These are phyloP conservation scores for Candida arabinofermentans DNA, from an alignment of 805 yeast genomes.

Conservation along the genomic window DNA sequence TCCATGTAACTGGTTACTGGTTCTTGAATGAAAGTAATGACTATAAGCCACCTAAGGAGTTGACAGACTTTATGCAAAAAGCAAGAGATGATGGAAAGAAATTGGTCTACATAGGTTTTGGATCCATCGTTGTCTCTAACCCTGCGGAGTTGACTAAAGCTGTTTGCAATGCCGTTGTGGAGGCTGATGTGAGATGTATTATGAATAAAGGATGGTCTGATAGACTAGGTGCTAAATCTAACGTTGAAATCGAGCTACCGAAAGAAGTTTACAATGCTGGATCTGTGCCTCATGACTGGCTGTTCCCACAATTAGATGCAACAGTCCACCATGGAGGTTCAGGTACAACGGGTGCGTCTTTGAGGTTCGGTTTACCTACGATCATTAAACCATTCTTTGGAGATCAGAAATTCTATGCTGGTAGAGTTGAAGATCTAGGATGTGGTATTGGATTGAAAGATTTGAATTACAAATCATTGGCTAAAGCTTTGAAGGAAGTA, in stretches of 20 bases:
- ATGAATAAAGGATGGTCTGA: conserved; percentile 96
- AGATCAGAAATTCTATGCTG: conserved; percentile 90
- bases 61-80: conserved; percentile 53
- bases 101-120: conserved; percentile 90
- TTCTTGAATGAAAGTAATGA: conserved; percentile 54
- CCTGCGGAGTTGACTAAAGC: conserved; percentile 76
- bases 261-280: conserved; percentile 66
- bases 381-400: conserved; percentile 94
- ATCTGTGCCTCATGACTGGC: conserved; percentile 88
- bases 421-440: conserved; percentile 83
- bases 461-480: conserved; percentile 57
- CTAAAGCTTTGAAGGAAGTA: conserved; percentile 66
- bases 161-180: conserved; percentile 70
- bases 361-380: conserved; percentile 84
- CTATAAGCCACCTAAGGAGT: conserved; percentile 57
- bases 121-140: conserved; percentile 87
- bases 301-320: conserved; percentile 83
- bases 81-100: conserved; percentile 64
- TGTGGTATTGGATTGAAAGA: conserved; percentile 72
- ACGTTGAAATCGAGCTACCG: conserved; percentile 52
- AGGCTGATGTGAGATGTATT: conserved; percentile 81
- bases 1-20: conserved; percentile 96
- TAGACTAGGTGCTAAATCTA: conserved; percentile 42
- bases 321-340: conserved; percentile 98
- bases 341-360: conserved; percentile 91